Conservation (phyloP, 164 flowering plant genomes). For the Akebia trifoliata region DNA sequence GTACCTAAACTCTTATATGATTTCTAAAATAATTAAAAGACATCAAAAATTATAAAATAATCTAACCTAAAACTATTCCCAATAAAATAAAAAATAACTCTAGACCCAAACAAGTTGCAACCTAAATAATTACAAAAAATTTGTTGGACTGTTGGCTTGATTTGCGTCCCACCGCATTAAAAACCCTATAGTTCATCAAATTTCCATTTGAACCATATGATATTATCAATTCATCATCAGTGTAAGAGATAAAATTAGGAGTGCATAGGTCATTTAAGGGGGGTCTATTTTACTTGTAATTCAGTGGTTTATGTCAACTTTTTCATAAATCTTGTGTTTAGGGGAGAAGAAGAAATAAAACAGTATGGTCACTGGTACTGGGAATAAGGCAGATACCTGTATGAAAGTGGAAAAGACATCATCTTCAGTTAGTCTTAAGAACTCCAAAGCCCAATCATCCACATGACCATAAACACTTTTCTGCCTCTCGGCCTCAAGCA, state of each 20-base stretch:
- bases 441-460: conserved; percentile 72
- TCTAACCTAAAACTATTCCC: too few relatives aligned
- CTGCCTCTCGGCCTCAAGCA: conserved; percentile 91
- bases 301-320: conserved; percentile 1
- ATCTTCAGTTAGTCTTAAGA: conserved; percentile 54
- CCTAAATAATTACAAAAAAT: too few relatives aligned
- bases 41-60: too few relatives aligned
- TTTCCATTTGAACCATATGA: too few relatives aligned
- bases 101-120: too few relatives aligned
- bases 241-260: background rate
- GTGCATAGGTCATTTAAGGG: background rate
- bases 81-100: too few relatives aligned
- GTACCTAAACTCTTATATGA: too few relatives aligned
- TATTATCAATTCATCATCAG: too few relatives aligned
- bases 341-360: background rate
- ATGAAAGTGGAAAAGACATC: conserved; percentile 79
- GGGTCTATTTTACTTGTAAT: background rate
- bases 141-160: too few relatives aligned
- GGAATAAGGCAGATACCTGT: conserved; percentile 53
- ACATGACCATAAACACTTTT: conserved; percentile 40
- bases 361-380: background rate
- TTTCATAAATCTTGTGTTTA: background rate
- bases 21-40: too few relatives aligned
- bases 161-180: too few relatives aligned
- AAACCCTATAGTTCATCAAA: too few relatives aligned